Conservation (phyloP, 2,329 filamentous ascomycete genomes). For the Ophiocordyceps camponoti-saundersi region DNA sequence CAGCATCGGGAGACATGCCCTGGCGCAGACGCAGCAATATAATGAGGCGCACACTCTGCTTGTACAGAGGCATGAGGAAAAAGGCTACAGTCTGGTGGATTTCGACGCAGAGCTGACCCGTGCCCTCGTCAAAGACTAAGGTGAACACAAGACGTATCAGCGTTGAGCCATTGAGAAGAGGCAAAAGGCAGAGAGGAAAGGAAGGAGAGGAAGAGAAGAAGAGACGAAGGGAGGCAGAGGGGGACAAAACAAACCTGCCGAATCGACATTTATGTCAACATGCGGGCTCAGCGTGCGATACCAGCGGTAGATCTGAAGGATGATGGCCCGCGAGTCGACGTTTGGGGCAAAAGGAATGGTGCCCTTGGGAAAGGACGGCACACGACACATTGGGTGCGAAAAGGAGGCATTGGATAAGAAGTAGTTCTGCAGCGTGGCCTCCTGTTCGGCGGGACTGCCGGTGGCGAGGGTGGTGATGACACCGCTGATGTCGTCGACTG, state of each 20-base stretch:
- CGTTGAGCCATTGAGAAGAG: background rate
- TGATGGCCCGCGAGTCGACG: constrained; percentile 46
- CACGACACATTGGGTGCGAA: constrained; percentile 61
- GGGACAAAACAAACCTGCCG: constrained; percentile 15
- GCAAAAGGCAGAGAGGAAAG: background rate
- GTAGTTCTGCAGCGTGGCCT: constrained; percentile 48
- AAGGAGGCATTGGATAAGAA: constrained; percentile 60
- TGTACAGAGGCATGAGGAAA: constrained; percentile 63
- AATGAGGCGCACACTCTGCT: constrained; percentile 48
- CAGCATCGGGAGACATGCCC: constrained; percentile 12
- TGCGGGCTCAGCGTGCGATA: constrained; percentile 69
- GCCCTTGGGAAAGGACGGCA: constrained; percentile 32
- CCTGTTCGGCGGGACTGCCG: constrained; percentile 48
- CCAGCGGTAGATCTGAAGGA: constrained; percentile 61
- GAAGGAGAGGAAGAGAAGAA: background rate
- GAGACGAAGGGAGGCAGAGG: background rate
- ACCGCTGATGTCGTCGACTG: constrained; percentile 34
- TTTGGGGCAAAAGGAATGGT: constrained; percentile 21
- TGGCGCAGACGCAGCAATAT: constrained; percentile 47
- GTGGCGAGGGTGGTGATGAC: constrained; percentile 55
- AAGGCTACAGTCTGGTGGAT: constrained; percentile 61
- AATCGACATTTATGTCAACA: constrained; percentile 51
- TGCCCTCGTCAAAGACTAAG: constrained; percentile 49
- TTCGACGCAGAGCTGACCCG: constrained; percentile 53
- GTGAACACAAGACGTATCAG: constrained; percentile 1